Evolutionary conservation across 352 stramenopile species (phyloP).

Genomic region (Globisporangium irregulare): DNA sequence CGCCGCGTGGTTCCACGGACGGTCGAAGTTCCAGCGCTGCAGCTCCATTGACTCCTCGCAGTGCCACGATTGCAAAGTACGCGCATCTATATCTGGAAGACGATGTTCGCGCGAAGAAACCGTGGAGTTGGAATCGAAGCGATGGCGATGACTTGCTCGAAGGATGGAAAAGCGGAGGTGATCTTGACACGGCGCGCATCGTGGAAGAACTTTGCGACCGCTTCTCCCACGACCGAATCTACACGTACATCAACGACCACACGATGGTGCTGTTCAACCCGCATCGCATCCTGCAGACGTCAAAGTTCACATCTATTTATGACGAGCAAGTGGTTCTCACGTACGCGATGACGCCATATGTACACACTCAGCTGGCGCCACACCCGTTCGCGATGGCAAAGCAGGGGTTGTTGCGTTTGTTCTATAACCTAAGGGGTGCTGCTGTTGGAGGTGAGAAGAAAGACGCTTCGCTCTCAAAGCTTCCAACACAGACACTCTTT

Average conservation of each 20-base stretch:
- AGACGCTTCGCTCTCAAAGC: neutral
- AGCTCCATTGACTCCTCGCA: constrained; percentile 49
- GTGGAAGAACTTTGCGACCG: constrained; percentile 25
- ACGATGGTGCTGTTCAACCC: constrained; percentile 71
- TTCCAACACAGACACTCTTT: constrained; percentile 32
- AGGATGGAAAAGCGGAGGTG: neutral
- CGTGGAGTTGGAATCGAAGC: constrained; percentile 52
- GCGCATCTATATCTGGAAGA: constrained; percentile 69
- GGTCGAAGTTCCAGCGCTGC: neutral
- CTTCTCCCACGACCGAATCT: constrained; percentile 53
- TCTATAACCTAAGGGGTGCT: constrained; percentile 23
- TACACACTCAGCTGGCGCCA: constrained; percentile 36
- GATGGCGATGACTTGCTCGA: constrained; percentile 41
- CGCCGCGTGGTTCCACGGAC: neutral
- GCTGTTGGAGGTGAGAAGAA: neutral
- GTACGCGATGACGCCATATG: constrained; percentile 49
- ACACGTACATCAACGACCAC: constrained; percentile 60
- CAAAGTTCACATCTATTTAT: constrained; percentile 80
- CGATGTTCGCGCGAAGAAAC: constrained; percentile 47
- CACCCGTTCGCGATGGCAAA: constrained; percentile 80
- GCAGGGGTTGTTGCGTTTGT: constrained; percentile 45
- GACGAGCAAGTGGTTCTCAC: constrained; percentile 72
- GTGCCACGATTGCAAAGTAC: constrained; percentile 76
- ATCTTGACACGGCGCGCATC: neutral
- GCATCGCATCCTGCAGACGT: constrained; percentile 68